phyloP scores from a whole-genome alignment of 2,329 filamentous ascomycete species.

The Pestalotiopsis sp. region DNA sequence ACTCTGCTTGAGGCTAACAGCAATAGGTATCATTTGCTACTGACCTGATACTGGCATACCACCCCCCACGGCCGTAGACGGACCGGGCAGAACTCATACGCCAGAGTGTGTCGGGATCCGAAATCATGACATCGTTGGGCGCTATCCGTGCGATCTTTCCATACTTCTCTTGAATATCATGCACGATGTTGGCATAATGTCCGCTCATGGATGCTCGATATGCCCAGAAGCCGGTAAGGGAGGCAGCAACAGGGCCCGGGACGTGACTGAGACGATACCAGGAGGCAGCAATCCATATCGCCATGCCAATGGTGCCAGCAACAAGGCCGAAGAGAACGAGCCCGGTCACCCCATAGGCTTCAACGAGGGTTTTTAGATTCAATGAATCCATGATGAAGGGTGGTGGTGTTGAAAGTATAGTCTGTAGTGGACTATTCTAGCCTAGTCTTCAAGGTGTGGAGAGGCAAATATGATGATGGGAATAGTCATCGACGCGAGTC shows the following conservation, averaged over 20 bases:
- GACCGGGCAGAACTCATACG: conserved; percentile 12
- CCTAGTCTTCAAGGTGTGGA: neutral
- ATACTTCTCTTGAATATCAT: conserved; percentile 3
- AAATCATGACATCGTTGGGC: conserved; percentile 8
- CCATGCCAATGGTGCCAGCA: neutral
- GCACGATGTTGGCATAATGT: neutral
- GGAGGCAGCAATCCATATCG: neutral
- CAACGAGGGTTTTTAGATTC: neutral
- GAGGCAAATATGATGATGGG: neutral
- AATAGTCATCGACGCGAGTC: neutral
- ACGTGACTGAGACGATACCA: conserved; percentile 10
- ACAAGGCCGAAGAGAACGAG: neutral
- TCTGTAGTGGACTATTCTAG: neutral
- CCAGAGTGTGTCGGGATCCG: conserved; percentile 9
- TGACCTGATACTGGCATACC: conserved; percentile 2
- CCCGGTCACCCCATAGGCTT: neutral
- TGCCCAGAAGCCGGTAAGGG: conserved; percentile 7
- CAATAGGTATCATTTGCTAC: neutral
- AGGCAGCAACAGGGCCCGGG: conserved; percentile 4
- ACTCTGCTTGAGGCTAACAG: neutral
- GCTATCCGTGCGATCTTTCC: conserved; percentile 7
- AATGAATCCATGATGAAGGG: neutral
- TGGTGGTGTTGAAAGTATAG: neutral
- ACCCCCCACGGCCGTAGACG: neutral
- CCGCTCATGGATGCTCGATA: neutral